Evolutionary conservation across 1,139 yeast species (phyloP).

Genomic region (Suhomyces guaymorum): DNA sequence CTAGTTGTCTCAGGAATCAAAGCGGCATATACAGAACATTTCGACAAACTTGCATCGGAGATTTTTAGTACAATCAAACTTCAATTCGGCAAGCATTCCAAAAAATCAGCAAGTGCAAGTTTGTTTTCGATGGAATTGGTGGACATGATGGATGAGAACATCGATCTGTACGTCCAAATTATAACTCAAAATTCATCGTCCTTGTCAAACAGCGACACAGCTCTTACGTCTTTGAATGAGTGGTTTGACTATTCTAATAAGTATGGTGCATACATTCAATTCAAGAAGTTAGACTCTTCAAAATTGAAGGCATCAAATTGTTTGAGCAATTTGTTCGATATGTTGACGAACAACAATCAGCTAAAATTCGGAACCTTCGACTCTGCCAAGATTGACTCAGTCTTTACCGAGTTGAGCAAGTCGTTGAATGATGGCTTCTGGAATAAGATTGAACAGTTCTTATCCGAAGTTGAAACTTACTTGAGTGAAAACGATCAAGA

Average conservation of each 20-base stretch:
- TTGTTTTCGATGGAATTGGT: constrained; percentile 26
- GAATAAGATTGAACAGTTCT: constrained; percentile 12
- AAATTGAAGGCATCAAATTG: constrained; percentile 15
- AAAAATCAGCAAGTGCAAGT: background rate
- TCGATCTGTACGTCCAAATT: constrained; percentile 26
- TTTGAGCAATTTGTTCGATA: constrained; percentile 14
- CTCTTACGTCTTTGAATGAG: constrained; percentile 16
- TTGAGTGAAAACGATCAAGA: constrained; percentile 6
- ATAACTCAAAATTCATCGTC: constrained; percentile 11
- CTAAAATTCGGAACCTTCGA: constrained; percentile 18
- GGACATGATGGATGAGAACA: constrained; percentile 28
- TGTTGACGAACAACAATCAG: constrained; percentile 1
- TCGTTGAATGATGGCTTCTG: constrained; percentile 16
- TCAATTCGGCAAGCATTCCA: background rate
- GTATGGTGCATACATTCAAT: constrained; percentile 14
- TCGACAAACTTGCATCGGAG: constrained; percentile 2
- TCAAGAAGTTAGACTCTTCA: constrained; percentile 9
- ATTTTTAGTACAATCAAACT: constrained; percentile 2
- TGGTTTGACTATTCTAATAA: constrained; percentile 28
- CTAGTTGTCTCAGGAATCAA: constrained; percentile 5
- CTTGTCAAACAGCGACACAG: constrained; percentile 12
- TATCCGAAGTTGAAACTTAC: background rate
- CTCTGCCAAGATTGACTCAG: constrained; percentile 9
- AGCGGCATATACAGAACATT: constrained; percentile 12
- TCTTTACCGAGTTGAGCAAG: constrained; percentile 15